These are phyloP conservation scores for Plasmodium adleri DNA, from an alignment of 169 alveolate species.

Conservation along the genomic window DNA sequence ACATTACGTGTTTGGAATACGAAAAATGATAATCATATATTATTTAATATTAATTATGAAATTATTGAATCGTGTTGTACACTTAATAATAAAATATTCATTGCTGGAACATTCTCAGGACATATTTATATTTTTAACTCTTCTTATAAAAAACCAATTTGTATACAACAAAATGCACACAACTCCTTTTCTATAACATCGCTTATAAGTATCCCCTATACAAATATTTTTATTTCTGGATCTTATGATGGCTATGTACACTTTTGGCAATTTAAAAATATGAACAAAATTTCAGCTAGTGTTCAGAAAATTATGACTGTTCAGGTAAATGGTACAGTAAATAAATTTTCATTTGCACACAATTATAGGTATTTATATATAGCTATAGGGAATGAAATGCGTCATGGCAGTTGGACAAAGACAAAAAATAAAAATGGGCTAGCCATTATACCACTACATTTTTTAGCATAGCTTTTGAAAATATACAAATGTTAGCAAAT, in stretches of 20 bases:
- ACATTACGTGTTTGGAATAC: conserved; percentile 73
- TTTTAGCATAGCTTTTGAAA: conserved; percentile 11
- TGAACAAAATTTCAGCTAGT: conserved; percentile 41
- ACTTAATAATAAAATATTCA: conserved; percentile 53
- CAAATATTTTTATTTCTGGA: conserved; percentile 65
- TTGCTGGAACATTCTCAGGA: conserved; percentile 72
- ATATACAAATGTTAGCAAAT: too few species aligned
- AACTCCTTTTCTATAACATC: conserved; percentile 41
- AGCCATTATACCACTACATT: conserved; percentile 54
- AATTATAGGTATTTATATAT: conserved; percentile 54
- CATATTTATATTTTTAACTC: conserved; percentile 54
- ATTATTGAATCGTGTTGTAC: conserved; percentile 69
- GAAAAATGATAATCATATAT: conserved; percentile 68
- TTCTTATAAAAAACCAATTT: conserved; percentile 68
- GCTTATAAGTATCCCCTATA: conserved; percentile 44
- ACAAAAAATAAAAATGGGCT: conserved; percentile 49
- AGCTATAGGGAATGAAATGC: conserved; percentile 66
- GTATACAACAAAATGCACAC: conserved; percentile 62
- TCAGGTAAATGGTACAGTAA: conserved; percentile 40
- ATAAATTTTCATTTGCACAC: conserved; percentile 59
- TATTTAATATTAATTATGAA: conserved; percentile 65
- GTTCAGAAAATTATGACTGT: conserved; percentile 50
- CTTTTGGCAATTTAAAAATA: conserved; percentile 63
- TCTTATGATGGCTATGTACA: conserved; percentile 67
- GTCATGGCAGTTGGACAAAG: conserved; percentile 56